phyloP scores from a whole-genome alignment of 78 protist genomes.

The Fonticula alba region DNA sequence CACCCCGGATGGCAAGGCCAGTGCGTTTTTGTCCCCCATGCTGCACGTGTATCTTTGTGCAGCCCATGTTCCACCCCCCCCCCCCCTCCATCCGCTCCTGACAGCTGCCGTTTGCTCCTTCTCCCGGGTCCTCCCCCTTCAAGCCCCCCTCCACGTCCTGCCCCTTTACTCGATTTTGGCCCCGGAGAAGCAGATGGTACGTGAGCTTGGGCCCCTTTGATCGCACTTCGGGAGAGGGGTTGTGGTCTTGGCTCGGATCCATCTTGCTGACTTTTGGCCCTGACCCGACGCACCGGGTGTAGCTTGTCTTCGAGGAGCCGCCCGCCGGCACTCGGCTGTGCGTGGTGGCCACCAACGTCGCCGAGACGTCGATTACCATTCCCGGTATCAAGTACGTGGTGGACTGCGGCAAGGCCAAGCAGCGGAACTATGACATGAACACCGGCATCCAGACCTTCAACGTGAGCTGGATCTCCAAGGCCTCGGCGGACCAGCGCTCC shows the following conservation, averaged over 20 bases:
- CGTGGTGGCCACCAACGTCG: conserved; percentile 96
- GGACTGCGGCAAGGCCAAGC: conserved; percentile 53
- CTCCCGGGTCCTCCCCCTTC: too few species aligned
- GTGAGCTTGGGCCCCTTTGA: not conserved
- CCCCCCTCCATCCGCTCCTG: too few species aligned
- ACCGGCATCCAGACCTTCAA: conserved; percentile 32
- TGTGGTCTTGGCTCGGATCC: not conserved
- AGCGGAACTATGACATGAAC: conserved; percentile 6
- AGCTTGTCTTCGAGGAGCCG: conserved; percentile 25
- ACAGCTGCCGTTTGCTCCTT: too few species aligned
- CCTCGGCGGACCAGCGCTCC: conserved; percentile 46
- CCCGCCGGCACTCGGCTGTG: conserved; percentile 58
- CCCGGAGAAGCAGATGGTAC: conserved; percentile 50
- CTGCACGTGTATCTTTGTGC: too few species aligned
- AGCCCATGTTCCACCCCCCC: too few species aligned
- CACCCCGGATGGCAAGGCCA: not conserved
- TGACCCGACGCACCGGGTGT: not conserved
- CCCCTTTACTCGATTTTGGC: conserved; percentile 82
- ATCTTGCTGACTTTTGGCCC: not conserved
- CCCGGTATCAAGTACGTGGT: conserved; percentile 67
- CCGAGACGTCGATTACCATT: conserved; percentile 97
- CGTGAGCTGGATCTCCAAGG: conserved; percentile 69
- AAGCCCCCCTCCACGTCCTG: conserved; percentile 58
- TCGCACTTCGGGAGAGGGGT: not conserved
- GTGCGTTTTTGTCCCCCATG: not conserved